Percentiles rank a stretch among this genome's conserved stretches.
phyloP scores from a whole-genome alignment of 2,329 filamentous ascomycete species.

The Colletotrichum nymphaeae region DNA sequence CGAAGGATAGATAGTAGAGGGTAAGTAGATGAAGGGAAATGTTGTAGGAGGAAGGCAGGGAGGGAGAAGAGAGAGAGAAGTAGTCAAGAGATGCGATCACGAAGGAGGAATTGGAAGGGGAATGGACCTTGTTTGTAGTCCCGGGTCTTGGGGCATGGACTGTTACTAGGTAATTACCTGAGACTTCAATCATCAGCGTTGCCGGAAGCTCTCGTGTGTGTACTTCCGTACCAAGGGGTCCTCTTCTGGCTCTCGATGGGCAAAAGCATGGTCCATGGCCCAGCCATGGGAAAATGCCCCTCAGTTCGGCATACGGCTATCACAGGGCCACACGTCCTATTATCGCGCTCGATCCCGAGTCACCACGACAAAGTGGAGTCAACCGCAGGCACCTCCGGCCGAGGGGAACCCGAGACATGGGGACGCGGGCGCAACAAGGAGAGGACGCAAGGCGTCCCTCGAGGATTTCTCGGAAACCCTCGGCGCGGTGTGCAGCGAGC shows the following conservation, averaged over 20 bases:
- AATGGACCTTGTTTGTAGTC: constrained; percentile 23
- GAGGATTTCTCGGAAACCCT: constrained; percentile 38
- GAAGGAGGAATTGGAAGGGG: constrained; percentile 21
- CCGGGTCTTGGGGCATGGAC: constrained; percentile 17
- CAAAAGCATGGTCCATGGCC: neutral
- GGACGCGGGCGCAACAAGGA: constrained; percentile 7
- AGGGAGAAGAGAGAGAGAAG: constrained; percentile 19
- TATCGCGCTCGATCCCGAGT: constrained; percentile 30
- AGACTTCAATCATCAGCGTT: constrained; percentile 23
- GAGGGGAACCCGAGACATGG: constrained; percentile 41
- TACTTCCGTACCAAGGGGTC: neutral
- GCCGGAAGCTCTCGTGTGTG: constrained; percentile 26
- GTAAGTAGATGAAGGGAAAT: neutral
- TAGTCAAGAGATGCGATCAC: constrained; percentile 3
- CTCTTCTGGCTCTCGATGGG: neutral
- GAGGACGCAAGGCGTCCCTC: constrained; percentile 12
- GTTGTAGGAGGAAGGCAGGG: constrained; percentile 22
- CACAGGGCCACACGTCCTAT: constrained; percentile 29
- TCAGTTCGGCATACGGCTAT: constrained; percentile 36
- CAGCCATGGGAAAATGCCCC: constrained; percentile 17
- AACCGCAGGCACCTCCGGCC: constrained; percentile 39
- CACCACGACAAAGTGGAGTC: constrained; percentile 27
- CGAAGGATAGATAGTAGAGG: constrained; percentile 15
- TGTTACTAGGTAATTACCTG: neutral
- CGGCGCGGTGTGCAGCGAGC: constrained; percentile 32